These are phyloP conservation scores for Pyrrhoderma lamaoense DNA, from an alignment of 1,284 basidiomycete species.

Conservation along the genomic window DNA sequence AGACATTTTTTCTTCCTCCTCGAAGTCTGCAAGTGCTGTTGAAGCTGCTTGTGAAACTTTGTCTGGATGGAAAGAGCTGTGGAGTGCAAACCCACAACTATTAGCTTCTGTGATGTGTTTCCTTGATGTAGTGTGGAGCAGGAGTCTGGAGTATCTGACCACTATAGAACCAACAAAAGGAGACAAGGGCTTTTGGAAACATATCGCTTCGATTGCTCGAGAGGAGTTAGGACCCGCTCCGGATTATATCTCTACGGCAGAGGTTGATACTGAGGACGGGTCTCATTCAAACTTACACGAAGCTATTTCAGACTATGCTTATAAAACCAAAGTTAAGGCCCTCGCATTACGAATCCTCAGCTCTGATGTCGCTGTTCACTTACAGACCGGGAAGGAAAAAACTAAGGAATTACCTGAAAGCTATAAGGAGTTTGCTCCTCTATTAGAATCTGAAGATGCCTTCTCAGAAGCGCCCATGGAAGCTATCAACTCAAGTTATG, in stretches of 20 bases:
- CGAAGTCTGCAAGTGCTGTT: conserved; percentile 46
- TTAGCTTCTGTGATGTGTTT: conserved; percentile 74
- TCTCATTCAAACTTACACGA: conserved; percentile 54
- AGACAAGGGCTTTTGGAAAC: conserved; percentile 57
- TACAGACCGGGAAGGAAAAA: conserved; percentile 34
- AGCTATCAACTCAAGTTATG: conserved; percentile 60
- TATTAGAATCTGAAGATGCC: conserved; percentile 52
- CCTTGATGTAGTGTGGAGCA: conserved; percentile 77
- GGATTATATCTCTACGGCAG: conserved; percentile 48
- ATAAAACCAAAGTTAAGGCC: conserved; percentile 69
- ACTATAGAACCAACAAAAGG: conserved; percentile 50
- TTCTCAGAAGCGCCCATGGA: conserved; percentile 58
- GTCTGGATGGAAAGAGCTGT: conserved; percentile 61
- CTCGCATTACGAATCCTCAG: conserved; percentile 67
- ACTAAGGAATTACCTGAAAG: conserved; percentile 41
- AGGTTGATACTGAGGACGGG: conserved; percentile 41
- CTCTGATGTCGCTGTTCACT: conserved; percentile 59
- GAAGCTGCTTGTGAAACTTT: conserved; percentile 61
- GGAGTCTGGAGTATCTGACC: conserved; percentile 67
- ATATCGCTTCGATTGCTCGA: conserved; percentile 51
- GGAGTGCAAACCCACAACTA: conserved; percentile 70
- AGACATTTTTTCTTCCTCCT: conserved; percentile 21
- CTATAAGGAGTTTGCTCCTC: conserved; percentile 47
- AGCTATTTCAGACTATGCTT: conserved; percentile 54
- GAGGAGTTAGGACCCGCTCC: conserved; percentile 62